Evolutionary conservation across 2,329 filamentous ascomycete genomes (phyloP).

Genomic region (Microcyclospora tardicrescens): DNA sequence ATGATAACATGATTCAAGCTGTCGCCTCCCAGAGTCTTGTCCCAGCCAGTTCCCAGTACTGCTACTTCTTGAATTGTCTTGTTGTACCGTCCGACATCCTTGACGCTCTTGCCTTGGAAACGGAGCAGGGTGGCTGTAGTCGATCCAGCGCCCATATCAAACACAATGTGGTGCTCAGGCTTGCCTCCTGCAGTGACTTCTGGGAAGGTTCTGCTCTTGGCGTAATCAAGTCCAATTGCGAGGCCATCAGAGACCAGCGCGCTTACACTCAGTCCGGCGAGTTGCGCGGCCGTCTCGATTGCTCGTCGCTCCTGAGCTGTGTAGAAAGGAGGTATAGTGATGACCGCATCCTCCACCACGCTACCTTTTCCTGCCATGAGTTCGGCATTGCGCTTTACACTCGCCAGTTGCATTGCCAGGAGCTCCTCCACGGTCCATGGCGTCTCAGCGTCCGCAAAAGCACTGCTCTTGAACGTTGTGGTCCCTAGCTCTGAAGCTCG

Average conservation of each 20-base stretch:
- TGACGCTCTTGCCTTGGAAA: slow-evolving; percentile 79
- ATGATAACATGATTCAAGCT: slow-evolving; percentile 76
- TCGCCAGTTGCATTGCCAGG: slow-evolving; percentile 90
- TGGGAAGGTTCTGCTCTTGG: slow-evolving; percentile 79
- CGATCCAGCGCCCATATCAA: slow-evolving; percentile 95
- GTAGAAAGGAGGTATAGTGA: slow-evolving; percentile 84
- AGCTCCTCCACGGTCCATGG: slow-evolving; percentile 76
- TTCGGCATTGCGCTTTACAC: slow-evolving; percentile 81
- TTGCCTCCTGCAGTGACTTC: slow-evolving; percentile 69
- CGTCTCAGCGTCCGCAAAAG: slow-evolving; percentile 53
- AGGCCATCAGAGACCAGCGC: slow-evolving; percentile 78
- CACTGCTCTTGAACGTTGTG: slow-evolving; percentile 67
- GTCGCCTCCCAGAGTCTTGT: slow-evolving; percentile 80
- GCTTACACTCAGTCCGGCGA: slow-evolving; percentile 79
- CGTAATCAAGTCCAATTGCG: slow-evolving; percentile 90
- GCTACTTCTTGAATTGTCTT: slow-evolving; percentile 96
- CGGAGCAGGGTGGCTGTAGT: slow-evolving; percentile 79
- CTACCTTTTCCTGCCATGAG: slow-evolving; percentile 62
- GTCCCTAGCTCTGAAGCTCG: slow-evolving; percentile 49
- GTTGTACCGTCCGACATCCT: slow-evolving; percentile 85
- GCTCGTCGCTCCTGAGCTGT: slow-evolving; percentile 82
- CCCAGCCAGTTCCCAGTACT: slow-evolving; percentile 76
- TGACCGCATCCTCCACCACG: slow-evolving; percentile 65
- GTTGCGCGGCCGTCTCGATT: slow-evolving; percentile 66
- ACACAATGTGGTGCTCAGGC: slow-evolving; percentile 84